These are phyloP conservation scores for Clausena lansium DNA, from an alignment of 345 rosid species.

Conservation along the genomic window DNA sequence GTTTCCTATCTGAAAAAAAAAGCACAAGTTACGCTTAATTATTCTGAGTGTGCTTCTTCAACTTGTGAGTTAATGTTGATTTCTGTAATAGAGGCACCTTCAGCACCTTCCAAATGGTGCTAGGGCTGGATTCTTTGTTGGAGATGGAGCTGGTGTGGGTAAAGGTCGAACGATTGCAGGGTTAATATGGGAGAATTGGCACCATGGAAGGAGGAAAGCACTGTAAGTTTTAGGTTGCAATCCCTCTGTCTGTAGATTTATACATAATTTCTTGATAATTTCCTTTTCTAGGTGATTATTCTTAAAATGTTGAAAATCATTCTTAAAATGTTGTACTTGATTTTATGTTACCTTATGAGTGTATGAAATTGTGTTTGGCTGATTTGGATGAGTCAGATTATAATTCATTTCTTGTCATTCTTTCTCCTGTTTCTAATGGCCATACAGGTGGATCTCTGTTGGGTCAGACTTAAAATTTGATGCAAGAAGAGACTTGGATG, in stretches of 20 bases:
- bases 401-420: slow-evolving; percentile 12
- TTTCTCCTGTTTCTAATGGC: slow-evolving; percentile 18
- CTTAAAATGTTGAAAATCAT: neutral
- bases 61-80: slow-evolving; percentile 28
- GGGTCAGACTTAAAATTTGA: slow-evolving; percentile 97
- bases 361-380: neutral
- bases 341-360: neutral
- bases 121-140: slow-evolving; percentile 95
- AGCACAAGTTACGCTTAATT: slow-evolving; percentile 23
- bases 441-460: slow-evolving; percentile 93
- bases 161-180: slow-evolving; percentile 99
- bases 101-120: slow-evolving; percentile 82
- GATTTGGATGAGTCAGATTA: neutral
- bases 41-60: slow-evolving; percentile 14
- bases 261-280: neutral
- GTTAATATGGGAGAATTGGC: slow-evolving; percentile 96
- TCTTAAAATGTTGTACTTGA: neutral
- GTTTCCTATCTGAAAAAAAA: neutral
- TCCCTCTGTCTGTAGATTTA: neutral
- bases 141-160: slow-evolving; percentile 99
- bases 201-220: slow-evolving; percentile 72
- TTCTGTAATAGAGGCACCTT: slow-evolving; percentile 72
- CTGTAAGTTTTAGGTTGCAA: slow-evolving; percentile 56
- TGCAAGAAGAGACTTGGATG: slow-evolving; percentile 98
- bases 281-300: neutral